Evolutionary conservation across 2,329 filamentous ascomycete species (phyloP).

Genomic region (Furcasterigmium furcatum): DNA sequence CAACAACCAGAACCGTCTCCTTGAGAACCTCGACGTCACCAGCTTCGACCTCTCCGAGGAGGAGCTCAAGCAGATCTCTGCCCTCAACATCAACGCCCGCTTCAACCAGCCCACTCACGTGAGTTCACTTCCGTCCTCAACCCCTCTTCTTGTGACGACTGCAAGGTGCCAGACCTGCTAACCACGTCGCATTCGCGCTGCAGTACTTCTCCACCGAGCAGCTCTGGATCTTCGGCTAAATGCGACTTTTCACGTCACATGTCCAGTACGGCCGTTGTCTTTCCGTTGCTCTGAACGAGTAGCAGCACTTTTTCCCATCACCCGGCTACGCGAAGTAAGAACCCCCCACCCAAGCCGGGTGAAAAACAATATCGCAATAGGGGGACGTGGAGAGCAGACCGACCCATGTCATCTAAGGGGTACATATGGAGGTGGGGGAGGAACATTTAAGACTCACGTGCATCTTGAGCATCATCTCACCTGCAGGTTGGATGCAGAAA

Average conservation of each 20-base stretch:
- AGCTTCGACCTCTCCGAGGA: conserved; percentile 62
- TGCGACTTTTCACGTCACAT: conserved; percentile 1
- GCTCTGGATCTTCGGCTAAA: conserved; percentile 57
- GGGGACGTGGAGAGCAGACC: too few species aligned
- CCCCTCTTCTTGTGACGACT: background rate
- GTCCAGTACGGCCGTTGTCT: background rate
- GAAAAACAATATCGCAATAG: too few species aligned
- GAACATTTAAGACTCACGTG: background rate
- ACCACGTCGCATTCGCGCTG: background rate
- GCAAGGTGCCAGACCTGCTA: background rate
- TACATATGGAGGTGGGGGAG: background rate
- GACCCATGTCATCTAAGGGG: too few species aligned
- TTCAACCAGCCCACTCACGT: conserved; percentile 77
- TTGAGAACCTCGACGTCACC: conserved; percentile 65
- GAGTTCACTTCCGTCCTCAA: conserved; percentile 34
- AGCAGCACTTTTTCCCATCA: background rate
- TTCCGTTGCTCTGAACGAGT: background rate
- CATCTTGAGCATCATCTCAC: too few species aligned
- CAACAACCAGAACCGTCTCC: conserved; percentile 48
- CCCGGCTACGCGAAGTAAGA: background rate
- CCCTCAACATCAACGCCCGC: conserved; percentile 62
- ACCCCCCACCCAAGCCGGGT: too few species aligned
- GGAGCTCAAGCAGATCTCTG: conserved; percentile 66
- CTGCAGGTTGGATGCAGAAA: background rate
- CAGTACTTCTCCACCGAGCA: conserved; percentile 54